These are phyloP conservation scores for Cutaneotrichosporon cutaneum DNA, from an alignment of 1,284 basidiomycete genomes.

Conservation along the genomic window DNA sequence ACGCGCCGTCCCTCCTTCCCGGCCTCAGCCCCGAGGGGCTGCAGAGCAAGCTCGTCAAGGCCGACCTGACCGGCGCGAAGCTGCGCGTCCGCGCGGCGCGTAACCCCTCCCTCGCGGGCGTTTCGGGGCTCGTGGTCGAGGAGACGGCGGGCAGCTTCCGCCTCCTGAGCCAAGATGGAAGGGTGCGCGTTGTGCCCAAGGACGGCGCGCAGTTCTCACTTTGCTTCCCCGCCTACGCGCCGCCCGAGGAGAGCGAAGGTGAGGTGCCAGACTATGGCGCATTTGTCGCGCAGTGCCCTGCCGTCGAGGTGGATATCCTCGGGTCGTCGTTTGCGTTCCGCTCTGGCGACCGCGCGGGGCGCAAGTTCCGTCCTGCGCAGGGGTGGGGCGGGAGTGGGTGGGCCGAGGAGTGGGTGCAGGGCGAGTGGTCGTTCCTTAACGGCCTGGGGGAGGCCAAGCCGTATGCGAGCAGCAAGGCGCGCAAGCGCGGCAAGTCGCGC, in stretches of 20 bases:
- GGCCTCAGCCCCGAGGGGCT: conserved; percentile 37
- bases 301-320: conserved; percentile 50
- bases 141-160: conserved; percentile 55
- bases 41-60: conserved; percentile 52
- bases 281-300: conserved; percentile 30
- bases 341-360: conserved; percentile 52
- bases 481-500: conserved; percentile 41
- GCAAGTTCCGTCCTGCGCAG: conserved; percentile 52
- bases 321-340: conserved; percentile 53
- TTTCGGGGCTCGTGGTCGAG: conserved; percentile 54
- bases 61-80: conserved; percentile 54
- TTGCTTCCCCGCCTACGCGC: conserved; percentile 49
- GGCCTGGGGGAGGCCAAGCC: conserved; percentile 12
- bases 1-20: conserved; percentile 24
- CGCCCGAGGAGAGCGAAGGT: conserved; percentile 12
- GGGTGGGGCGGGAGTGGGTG: conserved; percentile 47
- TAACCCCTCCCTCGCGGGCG: conserved; percentile 46
- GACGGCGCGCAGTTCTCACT: conserved; percentile 50
- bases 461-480: conserved; percentile 6
- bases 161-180: conserved; percentile 41
- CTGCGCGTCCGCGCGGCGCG: conserved; percentile 35
- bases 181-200: conserved; percentile 53
- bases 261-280: conserved; percentile 16
- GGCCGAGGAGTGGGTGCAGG: conserved; percentile 47
- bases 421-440: conserved; percentile 29